phyloP scores from a whole-genome alignment of 75 land plant genomes.

The Pseudotsuga menziesii region DNA sequence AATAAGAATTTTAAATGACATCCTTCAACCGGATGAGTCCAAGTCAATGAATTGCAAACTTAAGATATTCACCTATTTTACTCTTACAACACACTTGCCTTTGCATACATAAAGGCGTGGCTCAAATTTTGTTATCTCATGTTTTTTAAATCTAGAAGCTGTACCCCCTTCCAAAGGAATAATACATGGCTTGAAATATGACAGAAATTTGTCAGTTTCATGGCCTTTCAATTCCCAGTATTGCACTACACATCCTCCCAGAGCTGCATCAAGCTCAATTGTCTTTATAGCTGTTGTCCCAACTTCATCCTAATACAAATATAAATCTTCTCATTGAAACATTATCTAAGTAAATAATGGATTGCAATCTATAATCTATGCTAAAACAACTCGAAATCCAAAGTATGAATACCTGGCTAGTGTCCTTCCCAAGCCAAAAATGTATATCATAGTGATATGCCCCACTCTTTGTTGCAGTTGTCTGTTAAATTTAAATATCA shows the following conservation, averaged over 20 bases:
- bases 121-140: constrained; percentile 18
- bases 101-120: constrained; percentile 38
- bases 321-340: no score
- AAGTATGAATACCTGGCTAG: constrained; percentile 29
- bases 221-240: constrained; percentile 23
- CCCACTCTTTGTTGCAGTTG: constrained; percentile 25
- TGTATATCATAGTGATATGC: constrained; percentile 40
- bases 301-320: constrained; percentile 22
- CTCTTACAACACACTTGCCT: constrained; percentile 37
- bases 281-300: constrained; percentile 21
- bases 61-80: constrained; percentile 2
- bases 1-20: not conserved
- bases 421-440: constrained; percentile 47
- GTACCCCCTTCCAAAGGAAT: constrained; percentile 43
- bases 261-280: constrained; percentile 33
- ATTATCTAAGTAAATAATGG: no score
- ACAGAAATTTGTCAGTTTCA: constrained; percentile 27
- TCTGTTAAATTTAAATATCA: no score
- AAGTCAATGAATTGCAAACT: no score
- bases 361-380: no score
- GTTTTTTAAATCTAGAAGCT: constrained; percentile 26
- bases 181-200: constrained; percentile 30
- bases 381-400: no score
- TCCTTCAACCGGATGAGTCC: no score
- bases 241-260: constrained; percentile 33